Evolutionary conservation across 164 flowering plant genomes (phyloP).

Genomic region (Cinnamomum chago): DNA sequence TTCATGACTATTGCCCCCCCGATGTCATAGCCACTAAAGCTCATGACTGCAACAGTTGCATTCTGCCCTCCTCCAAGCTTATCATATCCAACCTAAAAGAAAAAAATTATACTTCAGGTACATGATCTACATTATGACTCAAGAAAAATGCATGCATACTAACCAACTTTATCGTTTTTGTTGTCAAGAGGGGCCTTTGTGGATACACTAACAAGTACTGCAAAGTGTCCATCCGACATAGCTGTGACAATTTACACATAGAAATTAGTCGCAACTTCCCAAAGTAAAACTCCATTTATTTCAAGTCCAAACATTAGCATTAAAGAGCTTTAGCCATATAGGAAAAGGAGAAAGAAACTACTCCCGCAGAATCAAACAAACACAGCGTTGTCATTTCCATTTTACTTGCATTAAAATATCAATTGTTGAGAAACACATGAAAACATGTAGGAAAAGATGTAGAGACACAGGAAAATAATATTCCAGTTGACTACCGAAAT

Average conservation of each 20-base stretch:
- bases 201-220: constrained; percentile 93
- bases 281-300: neutral
- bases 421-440: neutral
- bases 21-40: constrained; percentile 95
- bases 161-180: constrained; percentile 93
- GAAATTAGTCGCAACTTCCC: neutral
- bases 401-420: no score
- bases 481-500: no score
- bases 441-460: no score
- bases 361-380: neutral
- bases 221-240: constrained; percentile 77
- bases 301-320: neutral
- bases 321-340: neutral
- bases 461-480: no score
- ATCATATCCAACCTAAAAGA: constrained; percentile 74
- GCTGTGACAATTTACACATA: constrained; percentile 29
- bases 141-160: constrained; percentile 17
- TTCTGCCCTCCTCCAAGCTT: constrained; percentile 99
- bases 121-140: neutral
- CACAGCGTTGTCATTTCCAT: neutral
- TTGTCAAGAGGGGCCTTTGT: constrained; percentile 88
- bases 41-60: constrained; percentile 99
- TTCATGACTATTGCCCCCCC: constrained; percentile 99
- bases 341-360: neutral
- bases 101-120: constrained; percentile 4